A percentile compares a stretch with the other conserved stretches of the same genome.
Evolutionary conservation across 1,284 basidiomycete genomes (phyloP).

Genomic region (Moesziomyces aphidis): DNA sequence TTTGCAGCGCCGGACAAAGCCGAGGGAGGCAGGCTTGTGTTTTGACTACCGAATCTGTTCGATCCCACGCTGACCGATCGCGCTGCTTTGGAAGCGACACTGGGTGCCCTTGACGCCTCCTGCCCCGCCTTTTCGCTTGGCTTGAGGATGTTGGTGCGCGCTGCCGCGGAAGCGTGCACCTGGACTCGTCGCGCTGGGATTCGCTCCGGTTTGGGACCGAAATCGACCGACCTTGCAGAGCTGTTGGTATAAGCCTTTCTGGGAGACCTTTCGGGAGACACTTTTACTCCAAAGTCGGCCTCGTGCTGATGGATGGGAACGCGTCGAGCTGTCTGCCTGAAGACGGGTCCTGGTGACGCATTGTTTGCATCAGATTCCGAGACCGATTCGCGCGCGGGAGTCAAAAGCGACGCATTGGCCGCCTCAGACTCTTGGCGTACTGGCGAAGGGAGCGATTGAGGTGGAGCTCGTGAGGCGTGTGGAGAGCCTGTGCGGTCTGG

Average conservation of each 20-base stretch:
- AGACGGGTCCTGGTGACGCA: slow-evolving; percentile 34
- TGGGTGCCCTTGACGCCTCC: slow-evolving; percentile 9
- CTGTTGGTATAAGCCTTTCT: slow-evolving; percentile 32
- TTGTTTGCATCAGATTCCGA: slow-evolving; percentile 2
- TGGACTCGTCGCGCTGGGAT: slow-evolving; percentile 40
- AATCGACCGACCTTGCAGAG: slow-evolving; percentile 29
- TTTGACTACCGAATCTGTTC: slow-evolving; percentile 19
- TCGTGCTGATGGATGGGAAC: slow-evolving; percentile 48
- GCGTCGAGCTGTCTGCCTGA: slow-evolving; percentile 44
- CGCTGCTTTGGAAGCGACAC: slow-evolving; percentile 32
- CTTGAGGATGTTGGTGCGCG: slow-evolving; percentile 8
- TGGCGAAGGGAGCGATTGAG: slow-evolving; percentile 4
- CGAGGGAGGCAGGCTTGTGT: slow-evolving; percentile 15
- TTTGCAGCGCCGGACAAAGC: slow-evolving; percentile 14
- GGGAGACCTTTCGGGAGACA: slow-evolving; percentile 41
- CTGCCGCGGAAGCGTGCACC: slow-evolving; percentile 8
- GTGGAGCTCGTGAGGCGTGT: background rate
- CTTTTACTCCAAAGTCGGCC: slow-evolving; percentile 46
- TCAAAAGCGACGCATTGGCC: slow-evolving; percentile 2
- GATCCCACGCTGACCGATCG: slow-evolving; percentile 19
- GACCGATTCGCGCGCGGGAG: slow-evolving; percentile 4
- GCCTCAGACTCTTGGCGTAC: background rate
- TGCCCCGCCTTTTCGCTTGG: background rate
- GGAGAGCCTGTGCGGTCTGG: background rate
- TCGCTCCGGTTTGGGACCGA: slow-evolving; percentile 25